Base-by-base conservation (phyloP, 1,139 yeast genomes). In the Yamadazyma atmosphaerica region DNA sequence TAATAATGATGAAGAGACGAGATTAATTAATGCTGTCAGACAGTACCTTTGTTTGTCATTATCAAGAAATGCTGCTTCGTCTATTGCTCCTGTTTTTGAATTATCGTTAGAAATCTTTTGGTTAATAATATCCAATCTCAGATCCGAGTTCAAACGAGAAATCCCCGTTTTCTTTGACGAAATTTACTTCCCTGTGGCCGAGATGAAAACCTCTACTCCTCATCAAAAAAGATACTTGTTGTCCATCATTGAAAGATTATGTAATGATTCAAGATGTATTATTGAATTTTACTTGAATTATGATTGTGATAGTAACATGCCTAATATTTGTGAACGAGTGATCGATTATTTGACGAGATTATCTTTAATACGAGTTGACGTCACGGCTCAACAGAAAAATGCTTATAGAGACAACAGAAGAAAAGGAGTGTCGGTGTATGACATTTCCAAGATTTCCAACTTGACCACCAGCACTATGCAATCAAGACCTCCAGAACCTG, bases 121-220 rank as follows among this genome's bases (percentile, higher is more conserved):
- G 96, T 66, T 90, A 35, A 72, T 94, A 49, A 72, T 90, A 35
- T 80, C 90, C 16, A 86, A 89, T 51, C 68, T 94, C 51, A 79
- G 98, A 54, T 77, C 86, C 5, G 94, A 86, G 50, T 89, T 92
- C 65, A 90, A 90, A 59, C 77, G 84, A 50, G 98, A 92, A 58
- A 86, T 94, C 35, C 96, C 96, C 1, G 96, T 94, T 0, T 87
- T 94, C 55, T 79, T 92, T 68, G 86, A 84, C 39, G 98, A 92
- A 56, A 88, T 92, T 35, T 94, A 92, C 60, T 86, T 92, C 63
- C 97, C 98, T 4, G 88, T 94, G 33, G 79, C 94, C 36, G 98
- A 92, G 55, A 79, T 92, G 83, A 86, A 83, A 54, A 81, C 95
- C 1, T 86, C 97, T 1, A 88, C 97, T 0, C 68, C 89, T 8